phyloP scores from a whole-genome alignment of 1,284 basidiomycete genomes.

The Papiliotrema nemorosa region DNA sequence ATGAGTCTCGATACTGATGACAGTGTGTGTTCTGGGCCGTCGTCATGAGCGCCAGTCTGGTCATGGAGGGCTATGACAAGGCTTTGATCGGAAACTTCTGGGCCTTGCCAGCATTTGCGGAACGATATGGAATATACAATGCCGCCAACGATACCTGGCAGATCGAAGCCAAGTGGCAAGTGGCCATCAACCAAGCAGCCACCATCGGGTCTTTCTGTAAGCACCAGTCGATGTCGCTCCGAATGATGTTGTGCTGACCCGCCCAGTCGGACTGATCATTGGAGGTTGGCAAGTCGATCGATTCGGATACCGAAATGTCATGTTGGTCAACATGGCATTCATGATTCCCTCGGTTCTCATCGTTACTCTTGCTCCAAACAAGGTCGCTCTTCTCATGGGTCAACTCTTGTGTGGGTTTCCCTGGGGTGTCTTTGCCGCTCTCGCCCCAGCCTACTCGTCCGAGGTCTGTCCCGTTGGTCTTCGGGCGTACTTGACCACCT shows the following conservation, averaged over 20 bases:
- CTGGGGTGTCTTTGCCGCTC: conserved; percentile 22
- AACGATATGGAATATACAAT: conserved; percentile 28
- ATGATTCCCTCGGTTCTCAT: conserved; percentile 8
- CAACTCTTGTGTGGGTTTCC: conserved; percentile 25
- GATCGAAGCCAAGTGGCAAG: conserved; percentile 46
- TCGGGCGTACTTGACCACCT: conserved; percentile 47
- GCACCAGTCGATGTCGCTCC: too few species aligned
- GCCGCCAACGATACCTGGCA: background rate
- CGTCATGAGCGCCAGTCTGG: conserved; percentile 2
- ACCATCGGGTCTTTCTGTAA: conserved; percentile 6
- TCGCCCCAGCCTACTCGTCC: conserved; percentile 49
- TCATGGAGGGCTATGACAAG: conserved; percentile 52
- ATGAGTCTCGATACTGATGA: too few species aligned
- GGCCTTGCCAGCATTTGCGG: conserved; percentile 34
- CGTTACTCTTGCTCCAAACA: conserved; percentile 35
- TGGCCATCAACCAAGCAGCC: conserved; percentile 8
- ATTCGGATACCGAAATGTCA: conserved; percentile 43
- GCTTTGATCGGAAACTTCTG: conserved; percentile 40
- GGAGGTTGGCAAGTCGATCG: conserved; percentile 37
- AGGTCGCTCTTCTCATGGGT: conserved; percentile 41
- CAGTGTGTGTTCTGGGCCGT: conserved; percentile 4
- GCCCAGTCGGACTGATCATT: conserved; percentile 35
- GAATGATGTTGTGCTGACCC: conserved; percentile 27
- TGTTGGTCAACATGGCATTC: conserved; percentile 11
- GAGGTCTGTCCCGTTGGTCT: conserved; percentile 50